Evolutionary conservation across 2,329 filamentous ascomycete species (phyloP).

Genomic region (Diplocarpon rosae): DNA sequence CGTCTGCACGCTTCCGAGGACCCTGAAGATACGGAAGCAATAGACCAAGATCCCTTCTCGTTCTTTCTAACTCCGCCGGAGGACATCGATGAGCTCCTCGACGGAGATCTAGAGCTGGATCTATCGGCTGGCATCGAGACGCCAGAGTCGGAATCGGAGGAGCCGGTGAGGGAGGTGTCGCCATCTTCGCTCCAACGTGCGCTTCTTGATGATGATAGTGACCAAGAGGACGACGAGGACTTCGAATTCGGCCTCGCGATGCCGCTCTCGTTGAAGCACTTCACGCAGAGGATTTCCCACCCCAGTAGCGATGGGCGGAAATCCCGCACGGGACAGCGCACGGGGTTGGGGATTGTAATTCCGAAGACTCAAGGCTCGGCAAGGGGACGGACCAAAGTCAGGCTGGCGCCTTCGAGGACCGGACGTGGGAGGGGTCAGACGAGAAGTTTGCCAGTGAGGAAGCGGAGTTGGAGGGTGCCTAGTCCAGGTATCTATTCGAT

Average conservation of each 20-base stretch:
- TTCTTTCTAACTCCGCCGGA: slow-evolving; percentile 27
- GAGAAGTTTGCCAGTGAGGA: slow-evolving; percentile 19
- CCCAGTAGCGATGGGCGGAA: slow-evolving; percentile 8
- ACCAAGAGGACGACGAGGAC: slow-evolving; percentile 15
- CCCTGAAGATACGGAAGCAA: slow-evolving; percentile 12
- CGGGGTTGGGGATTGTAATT: slow-evolving; percentile 20
- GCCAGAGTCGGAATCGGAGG: slow-evolving; percentile 9
- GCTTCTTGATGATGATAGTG: slow-evolving; percentile 8
- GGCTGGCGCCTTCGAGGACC: slow-evolving; percentile 9
- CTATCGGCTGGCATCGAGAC: slow-evolving; percentile 27
- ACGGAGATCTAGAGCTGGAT: slow-evolving; percentile 18
- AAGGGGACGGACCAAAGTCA: slow-evolving; percentile 21
- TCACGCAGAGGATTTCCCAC: slow-evolving; percentile 8
- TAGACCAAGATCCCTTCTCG: slow-evolving; percentile 27
- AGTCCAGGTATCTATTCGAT: slow-evolving; percentile 26
- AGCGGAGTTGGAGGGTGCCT: slow-evolving; percentile 24
- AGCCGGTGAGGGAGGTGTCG: slow-evolving; percentile 23
- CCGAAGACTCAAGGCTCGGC: slow-evolving; percentile 10
- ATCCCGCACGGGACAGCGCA: slow-evolving; percentile 11
- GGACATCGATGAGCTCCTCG: slow-evolving; percentile 21
- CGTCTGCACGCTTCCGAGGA: slow-evolving; percentile 15
- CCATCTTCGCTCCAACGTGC: slow-evolving; percentile 22
- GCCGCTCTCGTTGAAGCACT: slow-evolving; percentile 23
- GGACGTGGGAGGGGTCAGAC: slow-evolving; percentile 20
- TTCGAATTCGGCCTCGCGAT: slow-evolving; percentile 16